phyloP scores from a whole-genome alignment of 225 moss, liverwort and hornwort genomes.

The Bryoerythrophyllum caledonicum region DNA sequence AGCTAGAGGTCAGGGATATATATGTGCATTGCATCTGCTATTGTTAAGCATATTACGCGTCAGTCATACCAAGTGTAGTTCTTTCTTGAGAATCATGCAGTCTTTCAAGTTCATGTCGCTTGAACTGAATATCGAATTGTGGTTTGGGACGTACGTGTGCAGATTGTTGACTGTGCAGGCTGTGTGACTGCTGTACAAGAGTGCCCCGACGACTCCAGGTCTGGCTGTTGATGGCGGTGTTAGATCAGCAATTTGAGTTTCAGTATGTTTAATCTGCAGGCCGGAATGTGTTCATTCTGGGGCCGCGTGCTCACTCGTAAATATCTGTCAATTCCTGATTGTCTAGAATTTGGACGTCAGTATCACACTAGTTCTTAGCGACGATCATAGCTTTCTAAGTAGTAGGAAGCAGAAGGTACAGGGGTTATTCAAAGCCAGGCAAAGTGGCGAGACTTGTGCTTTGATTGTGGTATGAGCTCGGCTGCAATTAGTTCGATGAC shows the following conservation, averaged over 20 bases:
- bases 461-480: slow-evolving; percentile 4
- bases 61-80: neutral
- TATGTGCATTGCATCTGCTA: neutral
- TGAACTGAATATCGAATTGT: neutral
- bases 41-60: neutral
- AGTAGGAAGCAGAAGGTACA: slow-evolving; percentile 16
- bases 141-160: neutral
- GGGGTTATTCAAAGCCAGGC: slow-evolving; percentile 18
- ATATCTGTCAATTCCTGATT: slow-evolving; percentile 15
- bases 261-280: neutral
- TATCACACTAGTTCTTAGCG: neutral
- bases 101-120: neutral
- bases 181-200: slow-evolving; percentile 1
- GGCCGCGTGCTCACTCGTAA: slow-evolving; percentile 27
- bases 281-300: slow-evolving; percentile 22
- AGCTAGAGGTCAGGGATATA: neutral
- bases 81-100: neutral
- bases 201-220: neutral
- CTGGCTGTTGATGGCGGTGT: neutral
- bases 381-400: neutral
- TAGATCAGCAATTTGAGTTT: slow-evolving; percentile 7
- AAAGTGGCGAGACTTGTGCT: slow-evolving; percentile 13
- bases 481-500: neutral
- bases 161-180: slow-evolving; percentile 12
- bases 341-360: slow-evolving; percentile 14